Base-by-base conservation (phyloP, 352 stramenopile genomes). In the Globisporangium solare region DNA sequence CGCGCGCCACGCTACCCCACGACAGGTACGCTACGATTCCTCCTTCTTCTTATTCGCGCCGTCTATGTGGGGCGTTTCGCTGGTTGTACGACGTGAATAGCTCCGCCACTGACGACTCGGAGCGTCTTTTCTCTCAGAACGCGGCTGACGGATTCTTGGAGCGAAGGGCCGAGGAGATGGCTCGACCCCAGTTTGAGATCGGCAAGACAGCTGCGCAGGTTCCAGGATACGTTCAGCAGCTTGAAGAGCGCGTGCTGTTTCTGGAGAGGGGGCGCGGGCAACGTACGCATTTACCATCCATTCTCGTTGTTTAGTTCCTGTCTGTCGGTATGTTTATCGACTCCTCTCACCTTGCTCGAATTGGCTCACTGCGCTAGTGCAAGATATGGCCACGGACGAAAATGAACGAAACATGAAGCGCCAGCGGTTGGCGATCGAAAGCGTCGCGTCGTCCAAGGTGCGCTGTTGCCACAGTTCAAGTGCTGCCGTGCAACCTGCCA, bases 371-470 rank as follows among this genome's bases (percentile, higher is more conserved):
- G n/a, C 6, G 17, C 15, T 45, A 83, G 71, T 51, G 6, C 70
- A 73, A 17, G 55, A 70, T 7, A 37, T 11, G 18, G 41, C 66
- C 22, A 64, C 63, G n/a, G 60, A 43, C 37, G 74, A 74, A 2
- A 68, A 52, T 10, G 67, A 47, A 5, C 63, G 61, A 22, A 68
- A 55, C 35, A 64, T 47, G 35, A 88, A 88, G 60, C 69, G 77
- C 1, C 75, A 84, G 54, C 70, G 77, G 11, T 42, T 88, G 15
- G 76, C 82, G 48, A 76, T 75, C 40, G 77, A 90, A 50, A 86
- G 72, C 54, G 62, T 73, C 27, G 70, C 76, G 35, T 66, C 81
- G 24, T 70, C 71, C 14, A 88, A 88, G 67, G 80, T 90, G 58
- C 3, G 47, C 17, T 40, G 35, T 47, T 35, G 45, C 15, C 18